Base-by-base conservation (phyloP, 2,329 filamentous ascomycete genomes). In the Colletotrichum sp. region DNA sequence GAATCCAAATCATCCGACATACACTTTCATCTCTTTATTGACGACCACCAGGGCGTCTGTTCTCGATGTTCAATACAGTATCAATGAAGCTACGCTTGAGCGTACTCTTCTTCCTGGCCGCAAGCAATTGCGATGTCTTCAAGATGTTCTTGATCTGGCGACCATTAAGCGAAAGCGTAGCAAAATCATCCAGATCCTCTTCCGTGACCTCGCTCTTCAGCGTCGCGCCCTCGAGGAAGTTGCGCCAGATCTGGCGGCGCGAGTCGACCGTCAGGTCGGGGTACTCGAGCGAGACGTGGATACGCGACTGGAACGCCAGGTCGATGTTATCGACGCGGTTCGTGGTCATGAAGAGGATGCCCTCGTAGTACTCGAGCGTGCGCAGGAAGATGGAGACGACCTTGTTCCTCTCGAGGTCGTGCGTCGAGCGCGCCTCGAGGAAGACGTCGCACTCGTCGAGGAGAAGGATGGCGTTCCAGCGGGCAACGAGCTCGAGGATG, bases 401-500 rank as follows among this genome's bases (percentile, higher is more conserved):
- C 13, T 82, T 79, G 75, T 84, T 83, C 3, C 82, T 81, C 65
- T 81, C 79, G 28, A 84, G 80, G 52, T 84, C 79, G 77, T 85
- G 77, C n/a, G 83, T 68, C 75, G 78, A 73, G 66, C 84, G 80
- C 76, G 85, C 77, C 81, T 84, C 78, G n/a, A 88, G 83, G 78
- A 87, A 88, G n/a, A 87, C 84, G 22, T 88, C 86, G 1, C 84
- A 83, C 65, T 87, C 84, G 8, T 85, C 85, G 3, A 86, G 77
- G 3, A 87, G 79, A 1, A 88, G 76, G 0, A 88, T 83, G 18
- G 83, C 85, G 61, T 85, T 82, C 87, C 86, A 88, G 5, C 27
- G 75, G 6, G 94, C 92, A 2, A 94, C 93, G 76, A 96, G 92
- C 80, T 94, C 92, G 76, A 96, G 78, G 68, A 84, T 82, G 0